Evolutionary conservation across 2,329 filamentous ascomycete genomes (phyloP).

Genomic region (Ophiocordyceps australis): DNA sequence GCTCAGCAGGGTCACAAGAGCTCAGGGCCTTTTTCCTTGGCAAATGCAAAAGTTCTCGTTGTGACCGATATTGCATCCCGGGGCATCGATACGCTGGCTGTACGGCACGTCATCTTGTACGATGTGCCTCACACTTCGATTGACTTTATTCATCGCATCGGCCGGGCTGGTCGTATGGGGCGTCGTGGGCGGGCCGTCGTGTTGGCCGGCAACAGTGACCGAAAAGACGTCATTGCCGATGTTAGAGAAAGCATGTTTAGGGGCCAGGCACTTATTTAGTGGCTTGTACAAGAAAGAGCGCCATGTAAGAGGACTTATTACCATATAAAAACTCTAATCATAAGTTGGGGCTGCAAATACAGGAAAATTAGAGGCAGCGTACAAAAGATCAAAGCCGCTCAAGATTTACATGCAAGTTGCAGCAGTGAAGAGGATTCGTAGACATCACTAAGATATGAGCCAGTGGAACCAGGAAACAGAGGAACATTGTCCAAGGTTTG

Average conservation of each 20-base stretch:
- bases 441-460: no score
- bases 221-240: slow-evolving; percentile 79
- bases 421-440: no score
- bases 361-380: no score
- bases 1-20: slow-evolving; percentile 19
- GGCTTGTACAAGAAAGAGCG: no score
- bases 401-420: no score
- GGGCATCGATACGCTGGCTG: slow-evolving; percentile 85
- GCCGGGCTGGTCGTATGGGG: slow-evolving; percentile 83
- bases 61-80: slow-evolving; percentile 85
- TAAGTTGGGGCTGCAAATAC: no score
- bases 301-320: no score
- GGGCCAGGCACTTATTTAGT: slow-evolving; percentile 51
- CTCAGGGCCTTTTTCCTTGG: no score
- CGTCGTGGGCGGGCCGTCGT: slow-evolving; percentile 78
- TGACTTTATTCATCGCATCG: slow-evolving; percentile 93
- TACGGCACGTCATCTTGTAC: slow-evolving; percentile 82
- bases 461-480: no score
- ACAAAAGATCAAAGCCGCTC: no score
- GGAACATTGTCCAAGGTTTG: no score
- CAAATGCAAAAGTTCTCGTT: slow-evolving; percentile 78
- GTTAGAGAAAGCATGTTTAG: slow-evolving; percentile 81
- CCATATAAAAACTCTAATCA: no score
- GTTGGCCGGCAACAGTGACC: slow-evolving; percentile 73
- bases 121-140: slow-evolving; percentile 97